A percentile compares a stretch with the other conserved stretches of the same genome.
phyloP scores from a whole-genome alignment of 1,284 basidiomycete species.

The Coniophora puteana region DNA sequence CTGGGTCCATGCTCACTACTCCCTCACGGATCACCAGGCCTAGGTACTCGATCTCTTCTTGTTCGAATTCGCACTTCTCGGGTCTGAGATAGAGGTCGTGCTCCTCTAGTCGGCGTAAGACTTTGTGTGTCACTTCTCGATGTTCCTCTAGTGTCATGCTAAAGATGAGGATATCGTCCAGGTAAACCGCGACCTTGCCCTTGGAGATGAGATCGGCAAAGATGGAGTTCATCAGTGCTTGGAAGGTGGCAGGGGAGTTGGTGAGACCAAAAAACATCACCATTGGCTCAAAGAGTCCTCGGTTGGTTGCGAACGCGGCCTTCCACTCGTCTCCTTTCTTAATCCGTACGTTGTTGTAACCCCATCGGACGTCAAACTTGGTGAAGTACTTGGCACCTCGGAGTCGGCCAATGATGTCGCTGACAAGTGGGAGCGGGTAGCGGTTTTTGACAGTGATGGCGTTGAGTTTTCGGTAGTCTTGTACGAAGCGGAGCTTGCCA shows the following conservation, averaged over 20 bases:
- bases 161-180: constrained; percentile 10
- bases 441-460: constrained; percentile 12
- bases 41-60: constrained; percentile 25
- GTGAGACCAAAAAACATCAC: constrained; percentile 33
- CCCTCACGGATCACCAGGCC: constrained; percentile 27
- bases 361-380: constrained; percentile 30
- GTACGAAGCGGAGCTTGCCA: constrained; percentile 25
- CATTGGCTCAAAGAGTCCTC: constrained; percentile 28
- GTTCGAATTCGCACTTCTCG: constrained; percentile 28
- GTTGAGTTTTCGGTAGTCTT: constrained; percentile 32
- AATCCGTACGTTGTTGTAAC: constrained; percentile 31
- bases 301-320: constrained; percentile 26
- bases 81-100: constrained; percentile 21
- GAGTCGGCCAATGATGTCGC: constrained; percentile 27
- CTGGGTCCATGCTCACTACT: constrained; percentile 27
- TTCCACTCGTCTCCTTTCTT: constrained; percentile 32
- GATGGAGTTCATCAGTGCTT: constrained; percentile 23
- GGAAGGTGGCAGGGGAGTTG: constrained; percentile 30
- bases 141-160: constrained; percentile 10
- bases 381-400: constrained; percentile 28
- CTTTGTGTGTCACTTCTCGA: constrained; percentile 16
- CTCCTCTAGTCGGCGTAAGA: constrained; percentile 24
- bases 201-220: constrained; percentile 17
- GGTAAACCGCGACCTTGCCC: constrained; percentile 2
- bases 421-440: constrained; percentile 23